Evolutionary conservation across 2,329 filamentous ascomycete genomes (phyloP).

Genomic region (Meredithiella fracta): DNA sequence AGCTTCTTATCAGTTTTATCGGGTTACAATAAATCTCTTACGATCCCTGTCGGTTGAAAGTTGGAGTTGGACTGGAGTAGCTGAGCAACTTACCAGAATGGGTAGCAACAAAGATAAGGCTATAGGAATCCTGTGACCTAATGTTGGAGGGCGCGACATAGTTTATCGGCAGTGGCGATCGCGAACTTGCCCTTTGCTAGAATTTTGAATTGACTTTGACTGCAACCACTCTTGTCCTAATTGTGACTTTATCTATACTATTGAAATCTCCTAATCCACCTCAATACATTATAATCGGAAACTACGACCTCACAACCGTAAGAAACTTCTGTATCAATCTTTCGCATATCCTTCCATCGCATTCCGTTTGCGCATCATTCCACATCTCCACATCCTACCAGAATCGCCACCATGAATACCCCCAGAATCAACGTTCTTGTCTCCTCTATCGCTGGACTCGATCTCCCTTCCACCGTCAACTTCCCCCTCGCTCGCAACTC

Average conservation of each 20-base stretch:
- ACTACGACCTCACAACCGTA: not conserved
- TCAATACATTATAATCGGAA: not conserved
- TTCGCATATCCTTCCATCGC: not conserved
- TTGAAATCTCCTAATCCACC: not conserved
- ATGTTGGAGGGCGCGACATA: not conserved
- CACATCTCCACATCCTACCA: not conserved
- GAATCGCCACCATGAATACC: slow-evolving; percentile 31
- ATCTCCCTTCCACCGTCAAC: slow-evolving; percentile 65
- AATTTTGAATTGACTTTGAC: no score
- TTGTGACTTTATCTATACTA: not conserved
- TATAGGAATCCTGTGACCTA: not conserved
- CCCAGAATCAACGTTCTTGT: slow-evolving; percentile 63
- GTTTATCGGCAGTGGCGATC: no score
- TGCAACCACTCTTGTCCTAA: no score
- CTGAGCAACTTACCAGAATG: not conserved
- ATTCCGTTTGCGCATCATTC: not conserved
- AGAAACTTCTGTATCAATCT: not conserved
- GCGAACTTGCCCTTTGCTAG: no score
- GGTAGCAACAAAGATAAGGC: not conserved
- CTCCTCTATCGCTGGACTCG: slow-evolving; percentile 67
- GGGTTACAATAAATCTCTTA: not conserved
- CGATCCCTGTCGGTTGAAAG: not conserved
- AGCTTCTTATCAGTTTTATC: slow-evolving; percentile 1
- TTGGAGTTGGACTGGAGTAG: not conserved
- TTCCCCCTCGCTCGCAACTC: slow-evolving; percentile 53